phyloP scores from a whole-genome alignment of 345 rosid genomes.

The Clarkia xantiana region DNA sequence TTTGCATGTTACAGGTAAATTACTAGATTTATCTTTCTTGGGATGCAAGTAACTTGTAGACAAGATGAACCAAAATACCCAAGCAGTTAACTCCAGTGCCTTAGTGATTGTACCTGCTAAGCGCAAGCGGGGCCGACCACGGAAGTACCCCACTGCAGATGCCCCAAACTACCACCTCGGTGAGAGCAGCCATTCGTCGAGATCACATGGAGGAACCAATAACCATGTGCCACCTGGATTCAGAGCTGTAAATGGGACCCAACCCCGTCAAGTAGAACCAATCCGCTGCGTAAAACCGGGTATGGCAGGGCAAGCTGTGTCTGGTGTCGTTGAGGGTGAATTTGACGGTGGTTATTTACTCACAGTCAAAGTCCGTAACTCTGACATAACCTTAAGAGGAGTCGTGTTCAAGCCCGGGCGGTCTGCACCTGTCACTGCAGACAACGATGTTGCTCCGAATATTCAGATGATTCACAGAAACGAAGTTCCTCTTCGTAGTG shows the following conservation, averaged over 20 bases:
- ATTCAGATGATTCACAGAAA: slow-evolving; percentile 63
- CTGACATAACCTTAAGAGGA: slow-evolving; percentile 62
- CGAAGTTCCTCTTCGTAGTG: slow-evolving; percentile 30
- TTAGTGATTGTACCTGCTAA: too few relatives aligned
- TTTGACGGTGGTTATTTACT: slow-evolving; percentile 94
- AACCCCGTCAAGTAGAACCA: slow-evolving; percentile 19
- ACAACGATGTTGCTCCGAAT: slow-evolving; percentile 74
- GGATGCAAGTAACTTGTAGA: too few relatives aligned
- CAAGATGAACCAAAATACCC: too few relatives aligned
- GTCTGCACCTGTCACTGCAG: slow-evolving; percentile 49
- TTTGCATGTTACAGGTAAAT: too few relatives aligned
- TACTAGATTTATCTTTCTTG: too few relatives aligned
- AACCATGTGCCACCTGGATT: slow-evolving; percentile 20
- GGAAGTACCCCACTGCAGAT: too few relatives aligned
- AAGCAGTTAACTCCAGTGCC: too few relatives aligned
- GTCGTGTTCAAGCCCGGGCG: slow-evolving; percentile 79
- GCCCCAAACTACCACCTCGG: too few relatives aligned
- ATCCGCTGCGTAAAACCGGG: slow-evolving; percentile 14
- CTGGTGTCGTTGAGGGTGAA: slow-evolving; percentile 63
- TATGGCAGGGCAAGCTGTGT: slow-evolving; percentile 60
- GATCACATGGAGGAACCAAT: slow-evolving; percentile 17
- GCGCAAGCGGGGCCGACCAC: too few relatives aligned
- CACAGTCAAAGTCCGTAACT: slow-evolving; percentile 52
- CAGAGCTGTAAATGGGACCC: slow-evolving; percentile 18
- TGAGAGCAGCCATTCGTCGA: slow-evolving; percentile 10